Evolutionary conservation across 345 rosid species (phyloP), one percentile per base, ranked within the genome.

Genomic region (Excoecaria agallocha): DNA sequence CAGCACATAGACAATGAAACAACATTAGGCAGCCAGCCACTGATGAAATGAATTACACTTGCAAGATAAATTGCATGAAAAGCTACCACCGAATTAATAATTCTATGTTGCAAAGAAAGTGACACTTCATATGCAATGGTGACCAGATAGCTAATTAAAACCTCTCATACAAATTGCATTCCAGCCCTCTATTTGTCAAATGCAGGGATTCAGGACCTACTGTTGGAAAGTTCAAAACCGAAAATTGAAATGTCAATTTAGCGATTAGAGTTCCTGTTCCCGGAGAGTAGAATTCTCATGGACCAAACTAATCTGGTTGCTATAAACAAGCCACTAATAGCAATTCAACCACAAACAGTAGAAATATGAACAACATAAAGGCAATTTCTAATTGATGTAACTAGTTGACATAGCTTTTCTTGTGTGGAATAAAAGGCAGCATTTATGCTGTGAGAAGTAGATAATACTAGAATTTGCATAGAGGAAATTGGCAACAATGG

Each of bases 1-100:
- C 75, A 78, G 38, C 69, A 80, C 68, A 78, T 67, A 78, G 72
- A 62, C 25, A 43, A 70, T 3, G 45, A 55, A 70, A 74, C 39
- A 73, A 24, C 37, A 74, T 78, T 66, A 80, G 69, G 65, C 43
- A 37, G 49, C 51, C 59, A 60, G 69, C 70, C 76, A 7, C 8
- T 8, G 74, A 58, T 13, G 57, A 17, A 64, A 58, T 45, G 19
- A 17, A 75, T 19, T 12, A 45, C 41, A 25, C 17, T 39, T 50
- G 65, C 49, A 51, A 69, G 69, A 59, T 24, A 56, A 43, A 66
- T 16, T 54, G 48, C 41, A 22, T 52, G 20, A 51, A 51, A 20
- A 54, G 17, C 50, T 20, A 74, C 70, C 22, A 51, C 49, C 7
- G 30, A 62, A 72, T n/a, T 6, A 16, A 24, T 16, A 49, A 20